Conservation (phyloP, 106 monocot genomes). For the Acorus calamus region DNA sequence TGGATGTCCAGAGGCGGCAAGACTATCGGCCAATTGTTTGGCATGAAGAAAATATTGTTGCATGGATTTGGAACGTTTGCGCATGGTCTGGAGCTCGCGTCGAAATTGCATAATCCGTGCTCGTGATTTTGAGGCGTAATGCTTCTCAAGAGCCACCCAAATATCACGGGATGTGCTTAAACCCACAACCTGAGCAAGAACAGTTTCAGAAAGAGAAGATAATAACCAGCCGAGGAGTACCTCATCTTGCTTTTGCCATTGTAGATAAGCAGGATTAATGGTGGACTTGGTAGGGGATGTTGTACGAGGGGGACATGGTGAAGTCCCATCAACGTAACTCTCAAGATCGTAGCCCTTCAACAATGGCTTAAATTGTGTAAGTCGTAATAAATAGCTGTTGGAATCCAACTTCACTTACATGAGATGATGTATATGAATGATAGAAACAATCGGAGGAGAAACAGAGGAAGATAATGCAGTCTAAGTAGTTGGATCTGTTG, state of each 20-base stretch:
- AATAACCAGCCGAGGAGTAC: not conserved
- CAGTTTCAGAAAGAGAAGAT: not conserved
- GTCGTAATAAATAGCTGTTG: too few species aligned
- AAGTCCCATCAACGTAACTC: too few species aligned
- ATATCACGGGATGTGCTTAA: not conserved
- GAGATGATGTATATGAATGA: too few species aligned
- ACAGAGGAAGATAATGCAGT: too few species aligned
- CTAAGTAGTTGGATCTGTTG: too few species aligned
- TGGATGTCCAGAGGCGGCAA: not conserved
- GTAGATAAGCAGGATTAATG: too few species aligned
- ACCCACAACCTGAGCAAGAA: not conserved
- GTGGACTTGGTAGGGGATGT: too few species aligned
- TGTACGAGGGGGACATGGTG: too few species aligned
- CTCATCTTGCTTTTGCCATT: not conserved
- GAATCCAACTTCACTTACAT: too few species aligned
- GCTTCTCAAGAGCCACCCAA: not conserved
- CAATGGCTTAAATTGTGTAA: too few species aligned
- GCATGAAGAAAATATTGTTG: not conserved
- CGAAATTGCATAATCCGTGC: not conserved
- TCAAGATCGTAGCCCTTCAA: too few species aligned
- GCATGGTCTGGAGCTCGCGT: not conserved
- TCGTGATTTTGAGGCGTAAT: not conserved
- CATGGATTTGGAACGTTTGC: not conserved
- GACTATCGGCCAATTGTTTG: not conserved
- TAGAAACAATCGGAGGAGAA: too few species aligned